Evolutionary conservation across 2,329 filamentous ascomycete genomes (phyloP), one percentile per base, ranked within the genome.

Genomic region (Zymoseptoria crescenta): DNA sequence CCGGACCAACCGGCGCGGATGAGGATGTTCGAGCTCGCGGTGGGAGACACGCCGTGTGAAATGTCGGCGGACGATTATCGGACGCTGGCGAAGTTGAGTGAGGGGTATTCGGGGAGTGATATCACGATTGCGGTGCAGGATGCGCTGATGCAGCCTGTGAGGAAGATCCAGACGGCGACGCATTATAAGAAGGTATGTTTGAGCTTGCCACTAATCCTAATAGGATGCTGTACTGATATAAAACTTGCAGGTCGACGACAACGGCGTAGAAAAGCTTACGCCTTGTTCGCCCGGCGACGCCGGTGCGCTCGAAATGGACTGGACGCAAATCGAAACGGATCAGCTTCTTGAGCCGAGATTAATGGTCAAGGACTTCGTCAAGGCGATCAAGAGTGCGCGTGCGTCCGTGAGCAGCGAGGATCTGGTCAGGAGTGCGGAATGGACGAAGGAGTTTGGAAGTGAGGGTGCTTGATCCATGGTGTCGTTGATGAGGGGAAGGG

Each of bases 31-130:
- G 93, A 95, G 79, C 82, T 99, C 57, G 88, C 91, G 16, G 87
- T 99, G n/a, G 94, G 94, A 62, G 87, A 87, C 60, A 99, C 95
- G 9, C 91, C 94, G 13, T 96, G 92, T 64, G 87, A 91, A 49
- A 80, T 99, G 61, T 86, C 85, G 59, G 76, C 83, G 16, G 82
- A 85, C 35, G 94, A 99, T 73, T 97, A 86, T 75, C 85, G 87
- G 67, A 84, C 87, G 58, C 78, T 99, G 64, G 91, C 88, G 2
- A 82, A 88, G 68, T 79, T 93, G 70, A 91, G 90, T 55, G 93
- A 97, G 60, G 94, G 94, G 0, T 99, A 96, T 75, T 96, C 92
- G 0, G 94, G 94, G 41, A 95, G 89, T 64, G 94, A 99, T 83
- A 97, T 99, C 68, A 85, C 83, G 69, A 97, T 97, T 71, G 91